phyloP scores from a whole-genome alignment of 805 yeast genomes.

The Kluyveromyces starmeri region DNA sequence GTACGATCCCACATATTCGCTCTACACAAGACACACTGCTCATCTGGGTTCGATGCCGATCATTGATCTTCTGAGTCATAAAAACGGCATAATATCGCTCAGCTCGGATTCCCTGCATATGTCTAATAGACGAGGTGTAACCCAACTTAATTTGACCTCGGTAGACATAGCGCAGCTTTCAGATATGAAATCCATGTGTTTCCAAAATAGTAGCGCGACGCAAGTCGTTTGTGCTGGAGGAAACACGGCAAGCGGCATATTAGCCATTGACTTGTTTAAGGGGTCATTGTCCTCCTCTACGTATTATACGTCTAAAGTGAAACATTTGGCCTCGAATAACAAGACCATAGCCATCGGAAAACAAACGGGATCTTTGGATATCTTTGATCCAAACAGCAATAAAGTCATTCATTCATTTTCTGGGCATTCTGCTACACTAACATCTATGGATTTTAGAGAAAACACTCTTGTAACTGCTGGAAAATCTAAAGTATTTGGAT shows the following conservation, averaged over 20 bases:
- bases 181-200: conserved; percentile 35
- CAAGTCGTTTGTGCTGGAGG: conserved; percentile 39
- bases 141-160: conserved; percentile 28
- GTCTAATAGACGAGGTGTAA: conserved; percentile 49
- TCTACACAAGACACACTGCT: conserved; percentile 51
- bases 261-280: conserved; percentile 36
- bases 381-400: conserved; percentile 47
- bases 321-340: conserved; percentile 40
- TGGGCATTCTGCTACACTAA: conserved; percentile 52
- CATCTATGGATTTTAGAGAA: conserved; percentile 59
- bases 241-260: conserved; percentile 28
- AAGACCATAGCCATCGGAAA: conserved; percentile 53
- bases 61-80: conserved; percentile 43
- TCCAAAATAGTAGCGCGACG: conserved; percentile 33
- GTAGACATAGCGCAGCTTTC: conserved; percentile 27
- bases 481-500: conserved; percentile 54
- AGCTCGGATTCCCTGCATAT: conserved; percentile 44
- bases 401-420: conserved; percentile 43
- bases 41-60: conserved; percentile 39
- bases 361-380: conserved; percentile 51
- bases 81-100: conserved; percentile 50
- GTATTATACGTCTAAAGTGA: conserved; percentile 37
- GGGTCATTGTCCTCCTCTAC: conserved; percentile 30
- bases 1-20: conserved; percentile 38
- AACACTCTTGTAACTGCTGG: conserved; percentile 74